Conservation (phyloP, 2,329 filamentous ascomycete genomes). For the Macrophomina pseudophaseolina region DNA sequence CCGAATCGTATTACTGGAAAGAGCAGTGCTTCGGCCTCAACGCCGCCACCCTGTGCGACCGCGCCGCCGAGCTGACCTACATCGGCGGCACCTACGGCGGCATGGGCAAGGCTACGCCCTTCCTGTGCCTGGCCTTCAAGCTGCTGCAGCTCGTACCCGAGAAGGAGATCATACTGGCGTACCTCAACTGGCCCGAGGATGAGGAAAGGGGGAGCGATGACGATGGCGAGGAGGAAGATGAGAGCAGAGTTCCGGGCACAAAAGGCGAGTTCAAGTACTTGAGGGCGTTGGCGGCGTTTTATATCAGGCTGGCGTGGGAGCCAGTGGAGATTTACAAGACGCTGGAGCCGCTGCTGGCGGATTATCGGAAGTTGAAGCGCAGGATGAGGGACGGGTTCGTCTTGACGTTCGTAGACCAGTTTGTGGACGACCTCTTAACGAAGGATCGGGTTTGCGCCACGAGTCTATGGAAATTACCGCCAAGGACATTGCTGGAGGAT, state of each 20-base stretch:
- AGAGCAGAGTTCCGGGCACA: conserved; percentile 31
- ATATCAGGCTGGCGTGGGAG: conserved; percentile 85
- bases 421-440: conserved; percentile 87
- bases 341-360: conserved; percentile 82
- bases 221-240: conserved; percentile 52
- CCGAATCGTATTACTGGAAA: conserved; percentile 97
- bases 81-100: conserved; percentile 88
- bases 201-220: conserved; percentile 71
- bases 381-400: conserved; percentile 74
- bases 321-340: conserved; percentile 79
- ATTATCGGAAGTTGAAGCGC: conserved; percentile 81
- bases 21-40: conserved; percentile 98
- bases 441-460: conserved; percentile 93
- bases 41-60: conserved; percentile 78
- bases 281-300: conserved; percentile 87
- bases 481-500: conserved; percentile 82
- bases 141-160: conserved; percentile 84
- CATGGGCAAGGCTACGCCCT: conserved; percentile 85
- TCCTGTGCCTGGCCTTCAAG: conserved; percentile 94
- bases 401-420: conserved; percentile 85
- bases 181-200: conserved; percentile 76
- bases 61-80: conserved; percentile 81
- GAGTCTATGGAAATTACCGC: conserved; percentile 88
- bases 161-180: conserved; percentile 78
- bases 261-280: conserved; percentile 72